Percentiles rank a stretch among this genome's conserved stretches.
phyloP scores from a whole-genome alignment of 2,329 filamentous ascomycete species.

The Trichoderma sp. region DNA sequence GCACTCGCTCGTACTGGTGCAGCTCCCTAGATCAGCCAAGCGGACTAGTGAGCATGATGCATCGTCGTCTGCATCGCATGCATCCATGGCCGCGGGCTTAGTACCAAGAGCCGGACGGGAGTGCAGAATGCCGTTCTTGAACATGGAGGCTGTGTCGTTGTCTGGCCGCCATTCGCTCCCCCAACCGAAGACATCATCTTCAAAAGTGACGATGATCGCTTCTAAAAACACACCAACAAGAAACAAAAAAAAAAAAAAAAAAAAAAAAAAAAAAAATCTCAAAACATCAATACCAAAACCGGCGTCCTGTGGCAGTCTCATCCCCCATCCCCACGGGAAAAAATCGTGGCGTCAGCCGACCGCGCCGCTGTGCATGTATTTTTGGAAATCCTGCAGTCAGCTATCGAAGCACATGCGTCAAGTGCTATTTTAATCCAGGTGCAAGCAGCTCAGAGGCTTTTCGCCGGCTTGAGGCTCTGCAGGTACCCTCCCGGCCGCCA shows the following conservation, averaged over 20 bases:
- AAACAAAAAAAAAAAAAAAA: neutral
- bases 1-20: too few species aligned
- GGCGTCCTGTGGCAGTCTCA: neutral
- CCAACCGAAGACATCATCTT: neutral
- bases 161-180: neutral
- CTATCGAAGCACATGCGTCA: neutral
- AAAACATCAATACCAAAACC: neutral
- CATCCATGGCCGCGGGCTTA: neutral
- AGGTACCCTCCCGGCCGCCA: neutral
- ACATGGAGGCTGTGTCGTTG: neutral
- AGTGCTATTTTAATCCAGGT: neutral
- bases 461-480: neutral
- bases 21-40: neutral
- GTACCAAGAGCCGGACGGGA: neutral
- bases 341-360: slow-evolving; percentile 13
- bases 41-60: neutral
- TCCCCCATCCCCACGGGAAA: neutral
- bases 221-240: neutral
- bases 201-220: slow-evolving; percentile 6
- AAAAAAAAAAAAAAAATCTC: neutral
- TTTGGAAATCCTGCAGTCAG: slow-evolving; percentile 9
- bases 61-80: neutral
- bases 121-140: neutral
- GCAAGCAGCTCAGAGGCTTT: neutral
- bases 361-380: neutral